Evolutionary conservation across 257 asterid species (phyloP).

Genomic region (Capsicum baccatum): DNA sequence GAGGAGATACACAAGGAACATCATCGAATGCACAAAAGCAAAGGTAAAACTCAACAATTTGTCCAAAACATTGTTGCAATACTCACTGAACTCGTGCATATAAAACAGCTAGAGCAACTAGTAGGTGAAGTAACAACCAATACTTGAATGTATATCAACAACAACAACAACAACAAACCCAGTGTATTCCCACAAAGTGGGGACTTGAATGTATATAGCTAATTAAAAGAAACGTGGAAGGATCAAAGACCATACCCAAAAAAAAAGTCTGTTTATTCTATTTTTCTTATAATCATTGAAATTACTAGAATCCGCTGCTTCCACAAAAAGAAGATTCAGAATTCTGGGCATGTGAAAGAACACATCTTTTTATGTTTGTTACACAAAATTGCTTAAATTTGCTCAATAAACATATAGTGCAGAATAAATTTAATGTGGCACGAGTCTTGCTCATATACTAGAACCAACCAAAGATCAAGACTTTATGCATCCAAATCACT

Average conservation of each 20-base stretch:
- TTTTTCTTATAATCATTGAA: neutral
- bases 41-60: neutral
- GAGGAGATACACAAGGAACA: neutral
- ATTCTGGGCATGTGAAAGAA: neutral
- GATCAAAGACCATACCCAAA: neutral
- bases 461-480: neutral
- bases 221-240: neutral
- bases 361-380: neutral
- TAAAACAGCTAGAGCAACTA: neutral
- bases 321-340: neutral
- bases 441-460: neutral
- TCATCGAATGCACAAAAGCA: neutral
- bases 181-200: too few species aligned
- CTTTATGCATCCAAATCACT: neutral
- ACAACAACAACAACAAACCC: too few species aligned
- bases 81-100: neutral
- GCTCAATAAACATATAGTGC: neutral
- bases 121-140: neutral
- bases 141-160: neutral
- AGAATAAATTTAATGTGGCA: neutral
- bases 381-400: neutral
- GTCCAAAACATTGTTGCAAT: neutral
- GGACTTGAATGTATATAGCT: neutral
- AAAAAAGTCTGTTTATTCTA: neutral
- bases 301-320: neutral